phyloP scores from a whole-genome alignment of 176 grass and related monocot genomes.

The Hyparrhenia diplandra region DNA sequence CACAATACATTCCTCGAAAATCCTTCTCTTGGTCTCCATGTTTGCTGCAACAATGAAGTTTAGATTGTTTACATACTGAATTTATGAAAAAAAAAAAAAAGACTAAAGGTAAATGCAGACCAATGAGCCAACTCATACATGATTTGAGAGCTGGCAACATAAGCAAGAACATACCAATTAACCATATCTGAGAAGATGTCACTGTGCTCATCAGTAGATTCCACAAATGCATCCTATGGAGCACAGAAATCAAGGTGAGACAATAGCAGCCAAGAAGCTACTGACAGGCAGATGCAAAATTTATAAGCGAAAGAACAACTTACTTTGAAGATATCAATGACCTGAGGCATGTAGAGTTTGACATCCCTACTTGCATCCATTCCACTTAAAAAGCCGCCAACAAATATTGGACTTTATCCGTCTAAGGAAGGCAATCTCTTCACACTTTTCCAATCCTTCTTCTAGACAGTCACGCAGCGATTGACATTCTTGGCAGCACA shows the following conservation, averaged over 20 bases:
- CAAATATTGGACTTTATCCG: conserved; percentile 30
- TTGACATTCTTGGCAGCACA: conserved; percentile 36
- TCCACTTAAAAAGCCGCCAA: conserved; percentile 70
- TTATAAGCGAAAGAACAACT: conserved; percentile 12
- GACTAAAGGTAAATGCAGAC: conserved; percentile 16
- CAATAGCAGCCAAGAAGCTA: conserved; percentile 19
- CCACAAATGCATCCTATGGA: conserved; percentile 61
- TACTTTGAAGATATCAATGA: conserved; percentile 63
- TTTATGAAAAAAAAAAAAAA: conserved; percentile 15
- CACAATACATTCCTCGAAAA: conserved; percentile 65
- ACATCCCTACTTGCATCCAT: conserved; percentile 21
- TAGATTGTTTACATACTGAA: conserved; percentile 23
- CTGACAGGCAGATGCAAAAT: conserved; percentile 12
- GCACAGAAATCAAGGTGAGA: conserved; percentile 34
- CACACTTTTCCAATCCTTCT: conserved; percentile 25
- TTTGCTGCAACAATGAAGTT: conserved; percentile 47
- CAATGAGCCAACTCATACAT: neutral
- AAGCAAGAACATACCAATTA: conserved; percentile 51
- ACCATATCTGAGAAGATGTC: conserved; percentile 51
- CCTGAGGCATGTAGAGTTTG: conserved; percentile 35
- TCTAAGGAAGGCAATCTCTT: conserved; percentile 33
- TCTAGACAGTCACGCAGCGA: conserved; percentile 32
- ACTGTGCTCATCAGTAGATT: conserved; percentile 27
- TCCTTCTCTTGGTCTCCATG: conserved; percentile 32
- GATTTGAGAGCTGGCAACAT: neutral